Evolutionary conservation across 2,329 filamentous ascomycete species (phyloP).

Genomic region (Aspergillus sp.): DNA sequence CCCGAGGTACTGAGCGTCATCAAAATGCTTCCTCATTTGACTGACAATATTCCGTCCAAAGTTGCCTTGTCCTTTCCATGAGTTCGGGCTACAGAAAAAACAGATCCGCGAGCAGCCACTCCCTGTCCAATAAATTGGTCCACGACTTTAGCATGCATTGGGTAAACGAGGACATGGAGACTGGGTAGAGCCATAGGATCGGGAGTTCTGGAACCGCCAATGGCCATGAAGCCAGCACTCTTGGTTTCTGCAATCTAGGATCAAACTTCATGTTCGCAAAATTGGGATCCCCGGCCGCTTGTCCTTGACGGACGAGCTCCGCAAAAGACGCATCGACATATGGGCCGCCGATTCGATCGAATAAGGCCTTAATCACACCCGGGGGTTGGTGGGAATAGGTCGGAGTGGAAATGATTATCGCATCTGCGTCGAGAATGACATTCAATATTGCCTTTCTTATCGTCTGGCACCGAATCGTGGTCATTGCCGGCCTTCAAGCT

Average conservation of each 20-base stretch:
- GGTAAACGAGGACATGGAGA: neutral
- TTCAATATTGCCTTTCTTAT: neutral
- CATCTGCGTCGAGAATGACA: neutral
- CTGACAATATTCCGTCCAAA: neutral
- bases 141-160: neutral
- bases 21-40: neutral
- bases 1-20: neutral
- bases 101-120: neutral
- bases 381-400: neutral
- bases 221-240: neutral
- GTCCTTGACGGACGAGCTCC: neutral
- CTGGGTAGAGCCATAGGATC: neutral
- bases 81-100: neutral
- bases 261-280: neutral
- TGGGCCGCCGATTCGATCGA: neutral
- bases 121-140: neutral
- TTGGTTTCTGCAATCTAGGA: neutral
- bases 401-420: neutral
- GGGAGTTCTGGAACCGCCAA: neutral
- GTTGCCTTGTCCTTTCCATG: neutral
- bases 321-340: neutral
- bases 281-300: neutral
- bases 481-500: neutral
- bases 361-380: neutral
- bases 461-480: neutral